Base-by-base conservation (phyloP, 108 stramenopile genomes). In the Mayamaea pseudoterrestris region DNA sequence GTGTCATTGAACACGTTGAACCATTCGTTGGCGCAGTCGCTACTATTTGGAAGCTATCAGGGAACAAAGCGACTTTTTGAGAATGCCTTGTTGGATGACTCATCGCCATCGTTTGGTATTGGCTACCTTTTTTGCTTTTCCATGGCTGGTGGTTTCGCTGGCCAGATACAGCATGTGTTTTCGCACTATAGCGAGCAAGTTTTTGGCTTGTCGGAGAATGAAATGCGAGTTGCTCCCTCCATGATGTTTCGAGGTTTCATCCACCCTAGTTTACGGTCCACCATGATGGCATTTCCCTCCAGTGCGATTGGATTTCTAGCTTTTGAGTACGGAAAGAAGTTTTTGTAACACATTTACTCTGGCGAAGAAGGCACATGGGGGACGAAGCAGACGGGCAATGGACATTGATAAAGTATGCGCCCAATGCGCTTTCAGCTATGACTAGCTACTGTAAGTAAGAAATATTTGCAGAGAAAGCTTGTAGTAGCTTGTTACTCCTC, bases 281-380 rank as follows among this genome's bases (percentile, higher is more conserved):
- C 69, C 5, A 7, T 60, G 37, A 28, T 65, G 65, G 60, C 74
- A 45, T 82, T 78, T 54, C 58, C 66, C 26, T 58, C 73, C 1
- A 73, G 63, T 54, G 65, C 73, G 9, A 64, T 82, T 46, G 76
- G 76, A 0, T 82, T 82, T 46, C 55, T 82, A 25, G 80, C 80
- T 6, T 82, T 74, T 67, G 80, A 82, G 49, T 82, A 74, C 60
- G 80, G 80, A 21, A 76, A 72, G n/a, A n/a, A n/a, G n/a, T n/a
- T n/a, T n/a, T n/a, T n/a, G n/a, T n/a, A n/a, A n/a, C n/a, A n/a
- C n/a, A n/a, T n/a, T n/a, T n/a, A n/a, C n/a, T n/a, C n/a, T n/a
- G n/a, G n/a, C n/a, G n/a, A n/a, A n/a, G n/a, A n/a, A n/a, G n/a
- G n/a, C n/a, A n/a, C n/a, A n/a, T n/a, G n/a, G n/a, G n/a, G n/a